These are phyloP conservation scores for Xylaria sp. DNA, from an alignment of 2,329 filamentous ascomycete species.

Conservation along the genomic window DNA sequence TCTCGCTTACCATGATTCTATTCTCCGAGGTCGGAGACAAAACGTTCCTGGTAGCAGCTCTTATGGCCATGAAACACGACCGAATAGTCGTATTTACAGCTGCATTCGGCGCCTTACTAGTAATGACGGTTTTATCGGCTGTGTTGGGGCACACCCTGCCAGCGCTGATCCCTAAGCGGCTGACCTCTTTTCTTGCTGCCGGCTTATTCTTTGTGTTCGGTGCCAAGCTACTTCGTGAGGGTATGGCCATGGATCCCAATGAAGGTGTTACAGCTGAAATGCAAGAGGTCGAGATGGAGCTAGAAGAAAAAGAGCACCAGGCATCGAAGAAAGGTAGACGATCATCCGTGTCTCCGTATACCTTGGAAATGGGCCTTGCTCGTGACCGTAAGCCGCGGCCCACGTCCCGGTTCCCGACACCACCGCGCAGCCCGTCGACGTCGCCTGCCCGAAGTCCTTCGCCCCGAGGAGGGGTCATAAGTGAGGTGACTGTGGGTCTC, in stretches of 20 bases:
- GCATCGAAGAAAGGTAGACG: constrained; percentile 73
- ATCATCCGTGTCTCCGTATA: constrained; percentile 77
- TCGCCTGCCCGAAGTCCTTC: constrained; percentile 72
- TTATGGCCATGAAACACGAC: constrained; percentile 99
- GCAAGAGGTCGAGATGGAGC: constrained; percentile 93
- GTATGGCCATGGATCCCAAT: constrained; percentile 85
- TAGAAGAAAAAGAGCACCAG: constrained; percentile 90
- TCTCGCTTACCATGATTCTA: constrained; percentile 96
- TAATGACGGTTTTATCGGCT: constrained; percentile 96
- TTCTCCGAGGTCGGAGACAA: constrained; percentile 98
- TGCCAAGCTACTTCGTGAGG: constrained; percentile 83
- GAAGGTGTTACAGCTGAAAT: constrained; percentile 97
- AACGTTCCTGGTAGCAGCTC: constrained; percentile 93
- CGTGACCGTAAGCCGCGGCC: constrained; percentile 74
- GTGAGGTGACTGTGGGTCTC: constrained; percentile 62
- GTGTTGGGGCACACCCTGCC: constrained; percentile 93
- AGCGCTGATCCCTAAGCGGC: constrained; percentile 85
- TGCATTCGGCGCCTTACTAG: constrained; percentile 88
- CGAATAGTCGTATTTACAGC: constrained; percentile 93
- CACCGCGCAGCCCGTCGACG: constrained; percentile 81
- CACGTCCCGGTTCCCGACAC: constrained; percentile 80
- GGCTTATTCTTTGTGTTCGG: constrained; percentile 90
- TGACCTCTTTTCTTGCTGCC: constrained; percentile 88
- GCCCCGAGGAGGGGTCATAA: constrained; percentile 52
- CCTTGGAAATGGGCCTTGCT: constrained; percentile 81